Base-by-base conservation (phyloP, 1,139 yeast genomes). In the Candida gigantensis region DNA sequence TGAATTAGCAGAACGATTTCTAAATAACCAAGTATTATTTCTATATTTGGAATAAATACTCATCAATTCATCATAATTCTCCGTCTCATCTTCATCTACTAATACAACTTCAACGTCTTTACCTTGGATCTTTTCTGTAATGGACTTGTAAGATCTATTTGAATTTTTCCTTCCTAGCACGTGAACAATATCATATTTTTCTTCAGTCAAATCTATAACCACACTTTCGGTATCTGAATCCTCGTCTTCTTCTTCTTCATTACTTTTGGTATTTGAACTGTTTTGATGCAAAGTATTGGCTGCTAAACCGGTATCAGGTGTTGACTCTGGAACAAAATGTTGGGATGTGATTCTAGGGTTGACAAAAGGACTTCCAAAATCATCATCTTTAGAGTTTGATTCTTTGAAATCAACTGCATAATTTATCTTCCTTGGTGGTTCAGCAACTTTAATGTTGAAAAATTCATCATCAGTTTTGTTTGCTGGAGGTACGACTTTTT, bases 41-140 rank as follows among this genome's bases (percentile, higher is more conserved):
- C 65, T 60, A 45, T 71, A 71, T 42, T 62, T 67, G n/a, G 76
- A 71, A 43, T 71, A 71, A 36, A 71, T 61, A 47, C 76, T 70
- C 41, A 54, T 53, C 35, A 67, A 54, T 17, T 67, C 73, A 36
- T 63, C 66, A 11, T 57, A 57, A 11, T 50, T 55, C 24, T 59
- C 59, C 15, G 50, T 47, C 14, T 63, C 69, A 28, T 62, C 64
- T 12, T 55, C 55, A 10, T 51, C 73, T 3, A 68, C 71, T 47
- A 69, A 57, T 4, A 74, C 76, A 2, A 71, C 75, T 45, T 74
- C 79, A 1, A 69, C 68, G 11, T 64, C 58, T 36, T 61, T 65
- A 3, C 79, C 79, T 31, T 65, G 63, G 13, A 64, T 48, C 36
- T 55, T 62, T 38, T 71, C 76, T 1, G 69, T 62, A 2, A 68